phyloP scores from a whole-genome alignment of 352 stramenopile species.

The Paralagenidium karlingii region DNA sequence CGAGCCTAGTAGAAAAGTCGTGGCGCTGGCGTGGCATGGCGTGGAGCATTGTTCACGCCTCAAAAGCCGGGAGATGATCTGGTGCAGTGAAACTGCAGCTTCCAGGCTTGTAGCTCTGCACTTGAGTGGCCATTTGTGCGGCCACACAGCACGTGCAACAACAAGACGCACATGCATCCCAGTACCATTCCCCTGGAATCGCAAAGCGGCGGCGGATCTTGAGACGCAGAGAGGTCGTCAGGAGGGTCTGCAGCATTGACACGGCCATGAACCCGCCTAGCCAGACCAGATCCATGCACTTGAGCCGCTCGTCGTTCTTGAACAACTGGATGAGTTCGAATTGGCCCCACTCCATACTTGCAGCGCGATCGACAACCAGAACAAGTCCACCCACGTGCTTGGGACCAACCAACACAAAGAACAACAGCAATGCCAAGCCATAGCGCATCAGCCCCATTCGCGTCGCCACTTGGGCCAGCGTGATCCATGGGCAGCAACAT shows the following conservation, averaged over 20 bases:
- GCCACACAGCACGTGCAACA: slow-evolving; percentile 15
- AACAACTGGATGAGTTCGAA: too few relatives aligned
- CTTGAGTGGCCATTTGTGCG: slow-evolving; percentile 17
- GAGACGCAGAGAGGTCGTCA: slow-evolving; percentile 1
- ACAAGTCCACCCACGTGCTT: too few relatives aligned
- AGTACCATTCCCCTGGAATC: slow-evolving; percentile 7
- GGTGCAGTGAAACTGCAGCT: slow-evolving; percentile 7
- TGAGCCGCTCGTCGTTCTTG: too few relatives aligned
- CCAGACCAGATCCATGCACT: neutral
- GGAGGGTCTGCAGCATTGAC: neutral
- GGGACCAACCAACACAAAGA: slow-evolving; percentile 16
- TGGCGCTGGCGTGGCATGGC: too few relatives aligned
- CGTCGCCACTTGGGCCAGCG: slow-evolving; percentile 44
- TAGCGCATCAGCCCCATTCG: slow-evolving; percentile 35
- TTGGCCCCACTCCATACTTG: too few relatives aligned
- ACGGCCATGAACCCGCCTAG: neutral
- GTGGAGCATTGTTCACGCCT: too few relatives aligned
- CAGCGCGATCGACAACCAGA: too few relatives aligned
- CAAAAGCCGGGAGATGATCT: slow-evolving; percentile 9
- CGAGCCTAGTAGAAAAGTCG: too few relatives aligned
- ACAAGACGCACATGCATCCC: slow-evolving; percentile 4
- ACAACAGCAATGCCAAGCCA: slow-evolving; percentile 36
- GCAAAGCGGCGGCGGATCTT: slow-evolving; percentile 8
- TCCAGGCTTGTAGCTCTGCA: slow-evolving; percentile 12
- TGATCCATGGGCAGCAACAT: slow-evolving; percentile 45